Evolutionary conservation across 2,329 filamentous ascomycete species (phyloP).

Genomic region (Coniochaeta sp.): DNA sequence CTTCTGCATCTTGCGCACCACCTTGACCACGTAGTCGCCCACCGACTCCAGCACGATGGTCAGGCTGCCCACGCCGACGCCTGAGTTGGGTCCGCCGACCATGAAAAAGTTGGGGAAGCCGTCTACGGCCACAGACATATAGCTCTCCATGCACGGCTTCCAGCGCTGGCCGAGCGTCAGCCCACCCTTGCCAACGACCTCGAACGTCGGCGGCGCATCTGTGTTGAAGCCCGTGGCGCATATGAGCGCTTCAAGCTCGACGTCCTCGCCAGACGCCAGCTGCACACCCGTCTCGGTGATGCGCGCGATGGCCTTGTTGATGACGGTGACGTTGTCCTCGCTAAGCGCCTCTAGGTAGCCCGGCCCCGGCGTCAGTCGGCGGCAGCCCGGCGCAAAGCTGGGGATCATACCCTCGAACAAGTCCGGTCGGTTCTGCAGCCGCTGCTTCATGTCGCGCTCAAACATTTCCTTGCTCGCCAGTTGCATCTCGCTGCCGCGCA

Average conservation of each 20-base stretch:
- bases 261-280: constrained; percentile 14
- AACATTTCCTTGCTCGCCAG: constrained; percentile 8
- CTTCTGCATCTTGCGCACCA: constrained; percentile 35
- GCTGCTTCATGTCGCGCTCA: constrained; percentile 16
- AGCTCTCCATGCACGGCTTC: constrained; percentile 27
- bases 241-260: constrained; percentile 23
- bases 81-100: constrained; percentile 37
- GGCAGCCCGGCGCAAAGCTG: constrained; percentile 10
- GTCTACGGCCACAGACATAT: constrained; percentile 33
- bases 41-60: constrained; percentile 35
- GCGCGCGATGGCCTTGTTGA: constrained; percentile 18
- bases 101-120: constrained; percentile 39
- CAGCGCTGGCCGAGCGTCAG: constrained; percentile 28
- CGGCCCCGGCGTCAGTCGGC: constrained; percentile 17
- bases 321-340: constrained; percentile 19
- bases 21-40: constrained; percentile 37
- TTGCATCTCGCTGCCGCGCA: constrained; percentile 11
- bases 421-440: constrained; percentile 19
- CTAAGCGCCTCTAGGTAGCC: constrained; percentile 18
- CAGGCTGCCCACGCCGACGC: constrained; percentile 34
- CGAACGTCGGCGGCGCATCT: constrained; percentile 25
- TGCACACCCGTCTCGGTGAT: constrained; percentile 22
- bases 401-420: constrained; percentile 18
- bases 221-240: constrained; percentile 21
- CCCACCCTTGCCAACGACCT: constrained; percentile 27